Conservation (phyloP, 2,329 filamentous ascomycete species). For the Exophiala oligosperma region DNA sequence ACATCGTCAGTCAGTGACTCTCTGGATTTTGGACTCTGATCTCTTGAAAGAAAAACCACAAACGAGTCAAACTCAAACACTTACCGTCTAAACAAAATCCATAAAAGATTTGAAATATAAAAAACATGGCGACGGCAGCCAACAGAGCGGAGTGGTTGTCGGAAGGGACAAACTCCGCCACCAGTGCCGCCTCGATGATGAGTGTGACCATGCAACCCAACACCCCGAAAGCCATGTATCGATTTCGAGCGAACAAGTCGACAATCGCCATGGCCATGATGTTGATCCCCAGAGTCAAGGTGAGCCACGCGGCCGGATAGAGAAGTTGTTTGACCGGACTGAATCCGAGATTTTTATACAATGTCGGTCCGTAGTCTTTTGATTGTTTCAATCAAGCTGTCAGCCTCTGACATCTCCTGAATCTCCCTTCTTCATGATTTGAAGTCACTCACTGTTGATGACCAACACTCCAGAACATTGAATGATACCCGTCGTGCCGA, state of each 20-base stretch:
- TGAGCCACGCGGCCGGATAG: slow-evolving; percentile 24
- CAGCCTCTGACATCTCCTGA: too few species aligned
- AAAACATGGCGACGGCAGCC: slow-evolving; percentile 43
- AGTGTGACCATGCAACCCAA: slow-evolving; percentile 42
- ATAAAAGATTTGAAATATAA: slow-evolving; percentile 41
- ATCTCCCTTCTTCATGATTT: too few species aligned
- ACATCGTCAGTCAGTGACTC: too few species aligned
- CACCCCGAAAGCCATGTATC: slow-evolving; percentile 35
- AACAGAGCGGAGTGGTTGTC: slow-evolving; percentile 34
- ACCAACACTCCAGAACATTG: slow-evolving; percentile 38
- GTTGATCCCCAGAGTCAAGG: slow-evolving; percentile 26
- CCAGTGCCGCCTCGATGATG: slow-evolving; percentile 40
- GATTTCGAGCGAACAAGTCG: slow-evolving; percentile 24
- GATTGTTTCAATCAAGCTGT: neutral
- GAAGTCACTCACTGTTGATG: slow-evolving; percentile 36
- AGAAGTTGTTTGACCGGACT: slow-evolving; percentile 32
- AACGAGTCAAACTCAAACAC: too few species aligned
- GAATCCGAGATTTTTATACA: slow-evolving; percentile 49
- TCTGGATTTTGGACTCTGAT: too few species aligned
- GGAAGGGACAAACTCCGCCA: slow-evolving; percentile 37
- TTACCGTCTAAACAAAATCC: slow-evolving; percentile 45
- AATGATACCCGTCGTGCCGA: slow-evolving; percentile 23
- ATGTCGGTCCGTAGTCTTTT: slow-evolving; percentile 42
- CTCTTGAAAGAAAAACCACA: too few species aligned
- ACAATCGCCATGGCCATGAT: slow-evolving; percentile 19